Evolutionary conservation across 768 basidiomycete species (phyloP), one percentile per base, ranked within the genome.

Genomic region (Serendipita sp.): DNA sequence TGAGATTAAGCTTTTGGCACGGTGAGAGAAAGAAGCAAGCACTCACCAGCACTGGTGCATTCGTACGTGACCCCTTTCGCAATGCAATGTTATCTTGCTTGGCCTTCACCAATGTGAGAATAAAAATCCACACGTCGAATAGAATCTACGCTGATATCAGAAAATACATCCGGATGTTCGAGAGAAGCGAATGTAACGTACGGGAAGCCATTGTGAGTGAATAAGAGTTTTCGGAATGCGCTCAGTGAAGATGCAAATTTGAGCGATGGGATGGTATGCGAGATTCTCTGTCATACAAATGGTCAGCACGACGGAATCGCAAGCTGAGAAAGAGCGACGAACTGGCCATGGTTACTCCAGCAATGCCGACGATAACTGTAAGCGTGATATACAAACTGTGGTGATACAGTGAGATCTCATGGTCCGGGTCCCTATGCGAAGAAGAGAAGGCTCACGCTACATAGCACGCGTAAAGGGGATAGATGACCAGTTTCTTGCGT

Each of bases 91-190:
- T 48, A n/a, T 48, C 45, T 20, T 62, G 45, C 14, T 50, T 62
- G 45, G 62, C 48, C 17, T 50, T 43, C 22, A 56, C 45, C 24
- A 62, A n/a, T 17, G 62, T 62, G 50, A 62, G 62, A 30, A 62
- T 38, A 42, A 62, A 62, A 44, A 62, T 53, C 14, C 7, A 4
- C 24, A 50, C 62, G 45, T 62, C 62, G 31, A 62, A 62, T 17
- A 53, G 43, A 56, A 62, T 28, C 45, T 48, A 48, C 14, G 45
- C 45, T n/a, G 45, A n/a, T 5, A n/a, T 48, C 20, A 48, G 45
- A 38, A 38, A 38, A 38, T 42, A 48, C 26, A 5, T 28, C 26
- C 45, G 45, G 20, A n/a, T n/a, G n/a, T 28, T 20, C 45, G 45
- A 48, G 14, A 38, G 5, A 38, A 20, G 45, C 26, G 45, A n/a